Percentiles rank a stretch among this genome's conserved stretches.
phyloP scores from a whole-genome alignment of 2,329 filamentous ascomycete species.

The Ilyonectria destructans region DNA sequence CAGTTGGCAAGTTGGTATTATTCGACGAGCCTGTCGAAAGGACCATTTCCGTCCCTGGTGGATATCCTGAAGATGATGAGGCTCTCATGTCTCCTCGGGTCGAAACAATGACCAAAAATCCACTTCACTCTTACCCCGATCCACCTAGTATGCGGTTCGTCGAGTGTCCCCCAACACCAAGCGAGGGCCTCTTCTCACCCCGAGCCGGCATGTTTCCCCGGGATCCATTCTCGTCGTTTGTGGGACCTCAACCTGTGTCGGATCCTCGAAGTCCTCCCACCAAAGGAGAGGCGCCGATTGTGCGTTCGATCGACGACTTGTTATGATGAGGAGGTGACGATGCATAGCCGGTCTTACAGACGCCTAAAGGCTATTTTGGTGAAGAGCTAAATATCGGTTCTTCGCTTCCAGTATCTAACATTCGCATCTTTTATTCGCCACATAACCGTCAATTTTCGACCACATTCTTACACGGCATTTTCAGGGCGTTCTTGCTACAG shows the following conservation, averaged over 20 bases:
- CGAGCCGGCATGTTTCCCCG: conserved; percentile 68
- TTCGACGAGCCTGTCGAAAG: conserved; percentile 50
- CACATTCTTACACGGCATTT: conserved; percentile 40
- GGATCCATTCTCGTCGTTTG: conserved; percentile 68
- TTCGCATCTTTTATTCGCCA: conserved; percentile 26
- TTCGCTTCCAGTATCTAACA: conserved; percentile 10
- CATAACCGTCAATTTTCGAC: conserved; percentile 37
- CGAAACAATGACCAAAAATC: conserved; percentile 81
- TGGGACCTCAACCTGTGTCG: conserved; percentile 65
- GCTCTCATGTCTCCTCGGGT: conserved; percentile 80
- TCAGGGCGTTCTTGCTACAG: conserved; percentile 41
- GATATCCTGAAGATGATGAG: conserved; percentile 65
- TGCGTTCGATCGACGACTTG: conserved; percentile 84
- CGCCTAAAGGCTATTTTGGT: neutral
- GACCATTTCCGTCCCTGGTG: conserved; percentile 55
- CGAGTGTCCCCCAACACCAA: conserved; percentile 68
- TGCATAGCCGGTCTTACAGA: neutral
- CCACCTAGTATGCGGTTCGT: conserved; percentile 68
- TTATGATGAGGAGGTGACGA: conserved; percentile 64
- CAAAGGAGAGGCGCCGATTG: conserved; percentile 81
- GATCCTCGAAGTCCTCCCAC: conserved; percentile 85
- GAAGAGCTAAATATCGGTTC: neutral
- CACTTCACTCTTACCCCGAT: conserved; percentile 67
- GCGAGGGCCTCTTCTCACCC: conserved; percentile 69
- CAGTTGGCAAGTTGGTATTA: conserved; percentile 19